A percentile compares a stretch with the other conserved stretches of the same genome.
Conservation (phyloP, 2,329 filamentous ascomycete genomes). For the Allantophomopsis lycopodina region DNA sequence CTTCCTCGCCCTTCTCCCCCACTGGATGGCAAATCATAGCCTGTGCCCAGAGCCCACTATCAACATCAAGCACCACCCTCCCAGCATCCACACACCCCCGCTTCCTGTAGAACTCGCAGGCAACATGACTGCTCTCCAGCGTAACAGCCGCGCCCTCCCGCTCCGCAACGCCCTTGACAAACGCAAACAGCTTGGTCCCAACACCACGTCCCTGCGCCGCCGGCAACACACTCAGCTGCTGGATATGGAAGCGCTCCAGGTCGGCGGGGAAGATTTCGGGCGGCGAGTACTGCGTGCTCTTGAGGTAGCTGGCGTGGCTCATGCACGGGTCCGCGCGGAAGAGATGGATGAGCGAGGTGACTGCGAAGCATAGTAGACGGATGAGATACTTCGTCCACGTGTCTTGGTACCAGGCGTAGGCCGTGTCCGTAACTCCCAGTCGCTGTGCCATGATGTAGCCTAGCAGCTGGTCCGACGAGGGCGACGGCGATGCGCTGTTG, state of each 20-base stretch:
- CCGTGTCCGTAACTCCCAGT: background rate
- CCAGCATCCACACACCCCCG: background rate
- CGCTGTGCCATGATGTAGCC: no score
- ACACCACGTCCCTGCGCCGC: background rate
- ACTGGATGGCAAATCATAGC: background rate
- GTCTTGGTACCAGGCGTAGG: background rate
- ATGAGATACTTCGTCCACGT: background rate
- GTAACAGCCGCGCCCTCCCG: background rate
- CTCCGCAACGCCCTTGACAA: background rate
- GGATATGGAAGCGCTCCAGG: background rate
- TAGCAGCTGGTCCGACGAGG: no score
- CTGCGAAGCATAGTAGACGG: no score
- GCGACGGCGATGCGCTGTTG: no score
- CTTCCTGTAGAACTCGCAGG: background rate
- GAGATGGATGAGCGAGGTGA: no score
- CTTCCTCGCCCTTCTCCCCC: background rate
- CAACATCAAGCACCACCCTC: background rate
- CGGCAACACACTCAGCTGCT: background rate
- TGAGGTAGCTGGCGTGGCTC: no score
- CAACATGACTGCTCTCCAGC: background rate
- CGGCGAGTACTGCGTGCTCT: no score
- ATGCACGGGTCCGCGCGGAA: no score
- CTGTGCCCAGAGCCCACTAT: background rate
- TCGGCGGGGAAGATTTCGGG: background rate
- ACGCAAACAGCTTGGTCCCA: background rate